Conservation (phyloP, 495 filamentous ascomycete species). For the Alectoria sarmentosa region DNA sequence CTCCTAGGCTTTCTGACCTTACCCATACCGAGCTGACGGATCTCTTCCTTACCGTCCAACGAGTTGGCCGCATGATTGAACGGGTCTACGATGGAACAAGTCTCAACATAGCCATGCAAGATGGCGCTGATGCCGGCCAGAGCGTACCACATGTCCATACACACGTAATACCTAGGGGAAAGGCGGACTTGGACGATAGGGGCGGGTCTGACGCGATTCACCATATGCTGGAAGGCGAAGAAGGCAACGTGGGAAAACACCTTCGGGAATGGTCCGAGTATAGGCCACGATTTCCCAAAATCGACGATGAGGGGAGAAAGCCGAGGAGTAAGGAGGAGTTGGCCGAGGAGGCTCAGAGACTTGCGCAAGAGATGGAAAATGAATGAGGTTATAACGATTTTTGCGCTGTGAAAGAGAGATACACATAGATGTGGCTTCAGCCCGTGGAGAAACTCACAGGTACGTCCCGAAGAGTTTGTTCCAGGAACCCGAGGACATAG, state of each 20-base stretch:
- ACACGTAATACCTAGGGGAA: constrained; percentile 79
- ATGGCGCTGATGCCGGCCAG: constrained; percentile 83
- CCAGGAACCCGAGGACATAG: not conserved
- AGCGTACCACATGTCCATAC: constrained; percentile 86
- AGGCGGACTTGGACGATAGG: constrained; percentile 44
- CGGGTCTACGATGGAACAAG: constrained; percentile 57
- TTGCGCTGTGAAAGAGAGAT: not conserved
- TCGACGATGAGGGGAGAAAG: constrained; percentile 62
- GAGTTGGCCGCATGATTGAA: constrained; percentile 70
- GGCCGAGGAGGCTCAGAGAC: constrained; percentile 65
- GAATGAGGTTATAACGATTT: not conserved
- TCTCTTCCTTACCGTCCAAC: constrained; percentile 77
- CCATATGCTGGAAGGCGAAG: constrained; percentile 72
- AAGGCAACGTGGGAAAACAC: constrained; percentile 64
- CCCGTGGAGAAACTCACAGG: not conserved
- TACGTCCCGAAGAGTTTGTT: not conserved
- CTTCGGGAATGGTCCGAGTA: constrained; percentile 25
- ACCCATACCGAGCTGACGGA: constrained; percentile 67
- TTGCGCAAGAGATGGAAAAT: constrained; percentile 48
- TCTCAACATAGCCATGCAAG: constrained; percentile 91
- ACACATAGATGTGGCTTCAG: not conserved
- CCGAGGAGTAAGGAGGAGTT: constrained; percentile 70
- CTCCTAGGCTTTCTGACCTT: constrained; percentile 70
- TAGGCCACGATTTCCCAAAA: constrained; percentile 44
- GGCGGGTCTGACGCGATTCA: constrained; percentile 64